Evolutionary conservation across 495 filamentous ascomycete species (phyloP).

Genomic region (Aspergillus bertholletiae): DNA sequence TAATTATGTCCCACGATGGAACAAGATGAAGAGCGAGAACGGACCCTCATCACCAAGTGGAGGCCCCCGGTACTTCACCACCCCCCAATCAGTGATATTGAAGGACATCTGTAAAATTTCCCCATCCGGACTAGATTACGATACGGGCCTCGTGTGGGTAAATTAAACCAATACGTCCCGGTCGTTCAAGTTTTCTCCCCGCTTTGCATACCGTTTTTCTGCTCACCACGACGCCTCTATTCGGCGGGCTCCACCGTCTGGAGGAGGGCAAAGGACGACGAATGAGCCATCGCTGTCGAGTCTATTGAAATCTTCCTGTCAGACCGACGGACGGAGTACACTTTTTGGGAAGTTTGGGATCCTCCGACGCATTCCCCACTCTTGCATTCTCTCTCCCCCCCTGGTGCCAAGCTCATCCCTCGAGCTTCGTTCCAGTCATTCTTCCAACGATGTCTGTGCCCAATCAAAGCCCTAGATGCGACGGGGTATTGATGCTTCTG

Average conservation of each 20-base stretch:
- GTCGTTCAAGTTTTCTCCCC: neutral
- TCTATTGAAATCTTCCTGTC: too few species aligned
- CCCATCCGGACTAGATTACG: neutral
- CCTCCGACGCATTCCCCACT: slow-evolving; percentile 3
- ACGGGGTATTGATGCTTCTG: slow-evolving; percentile 1
- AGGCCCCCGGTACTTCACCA: neutral
- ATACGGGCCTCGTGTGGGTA: neutral
- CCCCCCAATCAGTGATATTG: neutral
- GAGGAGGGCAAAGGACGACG: too few species aligned
- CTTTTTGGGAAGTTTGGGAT: neutral
- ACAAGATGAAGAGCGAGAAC: neutral
- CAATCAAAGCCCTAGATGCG: slow-evolving; percentile 11
- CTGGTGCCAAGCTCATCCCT: slow-evolving; percentile 19
- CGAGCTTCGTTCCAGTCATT: slow-evolving; percentile 13
- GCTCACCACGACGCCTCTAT: too few species aligned
- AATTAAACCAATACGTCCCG: neutral
- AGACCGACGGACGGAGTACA: neutral
- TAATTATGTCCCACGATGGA: neutral
- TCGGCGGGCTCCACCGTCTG: too few species aligned
- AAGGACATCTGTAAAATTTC: neutral
- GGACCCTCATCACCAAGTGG: neutral
- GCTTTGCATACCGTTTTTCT: too few species aligned
- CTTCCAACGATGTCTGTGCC: slow-evolving; percentile 4
- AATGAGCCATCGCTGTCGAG: too few species aligned
- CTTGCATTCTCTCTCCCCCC: slow-evolving; percentile 6